Conservation (phyloP, 2,329 filamentous ascomycete genomes). For the Eutypa lata region DNA sequence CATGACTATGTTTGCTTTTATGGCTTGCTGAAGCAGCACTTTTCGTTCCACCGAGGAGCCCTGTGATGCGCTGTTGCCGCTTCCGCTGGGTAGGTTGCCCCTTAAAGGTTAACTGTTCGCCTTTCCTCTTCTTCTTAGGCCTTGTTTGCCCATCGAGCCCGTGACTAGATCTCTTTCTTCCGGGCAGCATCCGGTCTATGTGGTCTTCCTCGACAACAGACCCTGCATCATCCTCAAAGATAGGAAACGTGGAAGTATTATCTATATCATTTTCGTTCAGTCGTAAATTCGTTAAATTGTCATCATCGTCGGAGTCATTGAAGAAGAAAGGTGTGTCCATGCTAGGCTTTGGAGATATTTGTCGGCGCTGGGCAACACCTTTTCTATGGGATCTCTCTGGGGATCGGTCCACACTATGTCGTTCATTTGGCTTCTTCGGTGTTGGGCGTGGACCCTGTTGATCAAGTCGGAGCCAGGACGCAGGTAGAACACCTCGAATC, state of each 20-base stretch:
- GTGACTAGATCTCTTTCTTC: constrained; percentile 37
- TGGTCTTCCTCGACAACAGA: constrained; percentile 49
- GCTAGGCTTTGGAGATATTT: constrained; percentile 26
- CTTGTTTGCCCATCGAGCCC: constrained; percentile 17
- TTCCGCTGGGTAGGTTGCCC: constrained; percentile 21
- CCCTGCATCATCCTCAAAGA: constrained; percentile 32
- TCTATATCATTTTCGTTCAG: constrained; percentile 7
- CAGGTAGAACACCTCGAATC: constrained; percentile 61
- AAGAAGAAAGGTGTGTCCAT: constrained; percentile 36
- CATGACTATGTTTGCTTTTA: neutral
- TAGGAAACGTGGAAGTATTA: constrained; percentile 8
- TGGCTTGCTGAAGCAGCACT: constrained; percentile 7
- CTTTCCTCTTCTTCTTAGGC: constrained; percentile 28
- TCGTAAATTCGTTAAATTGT: constrained; percentile 27
- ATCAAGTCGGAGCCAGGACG: constrained; percentile 64
- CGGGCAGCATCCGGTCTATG: constrained; percentile 49
- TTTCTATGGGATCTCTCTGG: constrained; percentile 37
- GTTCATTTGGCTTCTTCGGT: constrained; percentile 24
- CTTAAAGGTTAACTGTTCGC: constrained; percentile 28
- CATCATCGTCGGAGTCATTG: constrained; percentile 48
- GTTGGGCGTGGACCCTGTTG: constrained; percentile 38
- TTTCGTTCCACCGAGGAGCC: constrained; percentile 19
- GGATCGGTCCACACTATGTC: constrained; percentile 30
- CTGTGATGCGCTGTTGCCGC: constrained; percentile 29
- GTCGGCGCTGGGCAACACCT: constrained; percentile 49